A percentile compares a stretch with the other conserved stretches of the same genome.
These are phyloP conservation scores for Micromonas pusilla DNA, from an alignment of 139 green algal species.

Conservation along the genomic window DNA sequence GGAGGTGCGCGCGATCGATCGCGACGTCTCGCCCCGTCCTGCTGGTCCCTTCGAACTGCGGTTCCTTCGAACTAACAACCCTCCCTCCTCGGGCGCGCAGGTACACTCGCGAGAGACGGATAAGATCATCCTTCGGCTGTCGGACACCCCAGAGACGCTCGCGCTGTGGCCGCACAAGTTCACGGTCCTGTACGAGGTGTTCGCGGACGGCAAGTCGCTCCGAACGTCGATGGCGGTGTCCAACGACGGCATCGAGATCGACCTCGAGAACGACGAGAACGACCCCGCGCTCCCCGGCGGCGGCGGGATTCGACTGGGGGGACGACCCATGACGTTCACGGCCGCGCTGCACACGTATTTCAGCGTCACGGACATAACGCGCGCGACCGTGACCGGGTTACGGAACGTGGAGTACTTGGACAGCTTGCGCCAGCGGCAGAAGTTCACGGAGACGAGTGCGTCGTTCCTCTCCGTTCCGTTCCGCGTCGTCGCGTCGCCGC, in stretches of 20 bases:
- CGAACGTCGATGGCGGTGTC: conserved; percentile 29
- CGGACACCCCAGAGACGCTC: not conserved
- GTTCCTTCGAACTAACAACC: no score
- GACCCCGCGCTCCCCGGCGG: no score
- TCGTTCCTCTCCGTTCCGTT: no score
- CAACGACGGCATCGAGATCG: conserved; percentile 38
- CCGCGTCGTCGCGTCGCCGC: no score
- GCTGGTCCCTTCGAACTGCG: no score
- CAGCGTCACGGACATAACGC: conserved; percentile 31
- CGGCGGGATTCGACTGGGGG: no score
- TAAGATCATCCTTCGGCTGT: not conserved
- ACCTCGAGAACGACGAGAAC: no score
- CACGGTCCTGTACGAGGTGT: conserved; percentile 31
- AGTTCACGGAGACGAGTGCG: not conserved
- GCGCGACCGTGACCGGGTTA: not conserved
- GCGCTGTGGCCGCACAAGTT: conserved; percentile 19
- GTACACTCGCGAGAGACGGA: no score
- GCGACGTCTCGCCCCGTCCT: no score
- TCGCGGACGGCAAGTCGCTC: conserved; percentile 13
- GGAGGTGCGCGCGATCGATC: conserved; percentile 12
- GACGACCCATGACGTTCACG: conserved; percentile 43
- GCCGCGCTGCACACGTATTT: conserved; percentile 49
- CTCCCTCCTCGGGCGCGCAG: no score
- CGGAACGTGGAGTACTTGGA: conserved; percentile 22
- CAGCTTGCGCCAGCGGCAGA: not conserved